These are phyloP conservation scores for Fusarium xylarioides DNA, from an alignment of 2,329 filamentous ascomycete genomes.

Conservation along the genomic window DNA sequence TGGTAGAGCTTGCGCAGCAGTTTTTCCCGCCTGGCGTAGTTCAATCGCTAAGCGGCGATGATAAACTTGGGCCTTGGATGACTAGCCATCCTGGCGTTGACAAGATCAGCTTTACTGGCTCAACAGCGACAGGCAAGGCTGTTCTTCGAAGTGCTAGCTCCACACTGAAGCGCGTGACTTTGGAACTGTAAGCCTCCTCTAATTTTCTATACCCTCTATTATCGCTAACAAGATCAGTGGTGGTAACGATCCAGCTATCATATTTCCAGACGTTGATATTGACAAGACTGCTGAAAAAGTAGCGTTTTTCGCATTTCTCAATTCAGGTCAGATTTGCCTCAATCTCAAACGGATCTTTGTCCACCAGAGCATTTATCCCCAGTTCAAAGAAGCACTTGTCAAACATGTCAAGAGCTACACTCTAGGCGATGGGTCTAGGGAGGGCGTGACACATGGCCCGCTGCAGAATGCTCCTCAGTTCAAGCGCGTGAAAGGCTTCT, in stretches of 20 bases:
- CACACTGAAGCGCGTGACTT: slow-evolving; percentile 68
- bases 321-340: slow-evolving; percentile 55
- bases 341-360: slow-evolving; percentile 68
- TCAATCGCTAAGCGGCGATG: slow-evolving; percentile 67
- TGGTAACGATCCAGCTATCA: slow-evolving; percentile 68
- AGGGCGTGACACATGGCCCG: slow-evolving; percentile 59
- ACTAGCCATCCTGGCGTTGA: slow-evolving; percentile 66
- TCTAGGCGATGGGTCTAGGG: slow-evolving; percentile 55
- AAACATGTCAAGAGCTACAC: slow-evolving; percentile 51
- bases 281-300: slow-evolving; percentile 49
- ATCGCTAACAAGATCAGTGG: slow-evolving; percentile 42
- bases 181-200: slow-evolving; percentile 57
- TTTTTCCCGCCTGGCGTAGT: slow-evolving; percentile 70
- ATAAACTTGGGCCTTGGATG: slow-evolving; percentile 66
- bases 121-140: slow-evolving; percentile 66
- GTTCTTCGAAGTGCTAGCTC: slow-evolving; percentile 64
- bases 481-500: slow-evolving; percentile 55
- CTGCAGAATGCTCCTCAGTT: slow-evolving; percentile 73
- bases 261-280: slow-evolving; percentile 66
- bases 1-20: slow-evolving; percentile 65
- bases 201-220: rapidly evolving
- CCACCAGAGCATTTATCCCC: slow-evolving; percentile 66
- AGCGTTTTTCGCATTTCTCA: slow-evolving; percentile 56
- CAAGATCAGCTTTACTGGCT: slow-evolving; percentile 73
- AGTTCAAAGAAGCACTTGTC: slow-evolving; percentile 56